Base-by-base conservation (phyloP, 495 filamentous ascomycete genomes). In the Aspergillus hancockii region DNA sequence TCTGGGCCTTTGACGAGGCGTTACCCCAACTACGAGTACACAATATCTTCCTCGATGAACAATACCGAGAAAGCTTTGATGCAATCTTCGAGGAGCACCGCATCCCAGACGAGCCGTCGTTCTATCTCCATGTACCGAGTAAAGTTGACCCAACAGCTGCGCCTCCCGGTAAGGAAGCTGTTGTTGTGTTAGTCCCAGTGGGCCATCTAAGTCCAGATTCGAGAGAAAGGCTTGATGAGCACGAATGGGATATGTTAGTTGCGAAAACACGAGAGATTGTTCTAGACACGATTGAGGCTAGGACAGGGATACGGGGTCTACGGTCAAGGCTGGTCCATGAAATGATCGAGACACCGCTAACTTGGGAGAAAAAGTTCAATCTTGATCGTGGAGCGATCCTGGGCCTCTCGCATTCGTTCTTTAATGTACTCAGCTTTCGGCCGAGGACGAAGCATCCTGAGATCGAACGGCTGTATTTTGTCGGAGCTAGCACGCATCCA, bases 121-220 rank as follows among this genome's bases (percentile, higher is more conserved):
- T 91, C 76, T 91, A 90, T 71, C 79, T 90, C 70, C 89, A 90
- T 65, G 86, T 90, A 4, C 88, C 87, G 0, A 83, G 77, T 30
- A 77, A 85, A 18, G 77, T 89, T 23, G 88, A 91, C 63, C 74
- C 83, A 0, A 78, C 78, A 8, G 88, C 88, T 6, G 86, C 88
- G 13, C 88, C 88, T 0, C 60, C 70, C n/a, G 81, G 79, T 0
- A 77, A 78, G 60, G 88, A 90, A 54, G 67, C 78, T 1, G 69
- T 90, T 49, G 82, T 89, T 30, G 83, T 87, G 0, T 78, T 90
- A 16, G 85, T 89, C 1, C 88, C 88, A 8, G 82, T 87, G 4
- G 88, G 88, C 10, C 86, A 89, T 58, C 73, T 89, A 1, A 6
- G 58, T 70, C 30, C 51, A 63, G 13, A 54, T 63, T 16, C 63